A percentile compares a stretch with the other conserved stretches of the same genome.
phyloP scores from a whole-genome alignment of 2,329 filamentous ascomycete species.

The Mycocentrospora acerina region DNA sequence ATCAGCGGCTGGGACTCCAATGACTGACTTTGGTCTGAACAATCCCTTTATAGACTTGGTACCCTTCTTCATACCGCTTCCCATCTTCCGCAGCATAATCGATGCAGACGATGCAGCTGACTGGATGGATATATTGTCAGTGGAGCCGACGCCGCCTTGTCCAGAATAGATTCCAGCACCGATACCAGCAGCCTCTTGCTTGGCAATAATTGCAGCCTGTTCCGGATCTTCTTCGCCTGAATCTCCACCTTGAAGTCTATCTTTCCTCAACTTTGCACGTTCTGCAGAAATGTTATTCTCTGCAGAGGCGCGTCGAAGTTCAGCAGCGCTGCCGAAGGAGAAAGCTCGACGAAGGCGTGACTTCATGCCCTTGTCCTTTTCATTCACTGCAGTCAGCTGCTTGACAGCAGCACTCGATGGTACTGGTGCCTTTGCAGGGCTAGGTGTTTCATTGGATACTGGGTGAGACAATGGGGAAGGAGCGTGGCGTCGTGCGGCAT shows the following conservation, averaged over 20 bases:
- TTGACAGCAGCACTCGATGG: conserved; percentile 71
- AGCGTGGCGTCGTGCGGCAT: conserved; percentile 45
- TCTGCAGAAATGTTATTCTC: conserved; percentile 58
- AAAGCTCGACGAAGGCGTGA: conserved; percentile 86
- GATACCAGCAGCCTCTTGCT: conserved; percentile 88
- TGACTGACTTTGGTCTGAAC: conserved; percentile 90
- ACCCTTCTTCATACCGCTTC: conserved; percentile 95
- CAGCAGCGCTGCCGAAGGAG: conserved; percentile 93
- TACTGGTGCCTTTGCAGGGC: conserved; percentile 15
- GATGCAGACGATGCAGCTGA: conserved; percentile 88
- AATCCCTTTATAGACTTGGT: conserved; percentile 87
- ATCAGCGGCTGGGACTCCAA: conserved; percentile 75
- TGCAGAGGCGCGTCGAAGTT: conserved; percentile 74
- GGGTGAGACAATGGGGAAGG: conserved; percentile 52
- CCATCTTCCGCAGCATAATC: conserved; percentile 98
- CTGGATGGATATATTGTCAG: conserved; percentile 89
- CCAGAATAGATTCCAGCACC: conserved; percentile 93
- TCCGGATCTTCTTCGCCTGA: conserved; percentile 82
- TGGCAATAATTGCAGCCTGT: conserved; percentile 85
- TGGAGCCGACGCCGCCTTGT: conserved; percentile 85
- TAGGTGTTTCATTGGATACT: conserved; percentile 40
- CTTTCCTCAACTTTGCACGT: conserved; percentile 57
- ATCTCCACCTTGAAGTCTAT: conserved; percentile 31
- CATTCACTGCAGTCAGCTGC: conserved; percentile 82
- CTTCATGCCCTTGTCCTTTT: conserved; percentile 84